Percentiles rank a stretch among this genome's conserved stretches.
These are phyloP conservation scores for Desmodesmus armatus DNA, from an alignment of 139 green algal genomes.

Conservation along the genomic window DNA sequence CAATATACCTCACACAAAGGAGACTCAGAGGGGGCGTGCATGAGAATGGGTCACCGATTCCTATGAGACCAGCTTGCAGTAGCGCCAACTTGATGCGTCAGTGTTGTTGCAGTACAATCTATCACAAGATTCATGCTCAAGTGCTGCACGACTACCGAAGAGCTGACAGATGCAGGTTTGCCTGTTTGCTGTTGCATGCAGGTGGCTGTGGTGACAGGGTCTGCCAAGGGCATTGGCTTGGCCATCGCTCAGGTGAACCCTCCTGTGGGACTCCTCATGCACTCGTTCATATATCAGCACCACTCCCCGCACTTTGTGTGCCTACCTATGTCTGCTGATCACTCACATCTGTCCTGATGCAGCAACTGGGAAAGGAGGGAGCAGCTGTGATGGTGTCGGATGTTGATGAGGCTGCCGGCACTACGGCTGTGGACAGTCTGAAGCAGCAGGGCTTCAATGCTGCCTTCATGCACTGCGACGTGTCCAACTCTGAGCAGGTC, in stretches of 20 bases:
- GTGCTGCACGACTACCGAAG: too few species aligned
- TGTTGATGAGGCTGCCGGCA: conserved; percentile 61
- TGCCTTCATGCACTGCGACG: conserved; percentile 64
- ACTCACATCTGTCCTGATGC: neutral
- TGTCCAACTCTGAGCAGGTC: conserved; percentile 71
- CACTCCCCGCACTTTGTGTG: neutral
- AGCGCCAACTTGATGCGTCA: too few species aligned
- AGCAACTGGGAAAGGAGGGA: conserved; percentile 71
- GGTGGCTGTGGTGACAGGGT: conserved; percentile 53
- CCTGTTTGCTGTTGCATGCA: neutral
- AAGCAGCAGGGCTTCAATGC: conserved; percentile 60
- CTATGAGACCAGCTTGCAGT: too few species aligned
- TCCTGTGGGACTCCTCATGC: neutral
- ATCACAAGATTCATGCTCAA: too few species aligned
- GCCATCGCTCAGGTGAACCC: conserved; percentile 68
- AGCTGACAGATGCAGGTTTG: too few species aligned
- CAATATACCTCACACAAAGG: too few species aligned
- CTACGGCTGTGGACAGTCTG: conserved; percentile 53
- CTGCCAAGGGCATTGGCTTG: conserved; percentile 80
- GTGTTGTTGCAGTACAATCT: too few species aligned
- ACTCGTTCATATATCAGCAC: neutral
- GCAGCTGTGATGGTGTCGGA: conserved; percentile 81
- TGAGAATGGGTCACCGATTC: too few species aligned
- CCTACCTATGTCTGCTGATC: too few species aligned
- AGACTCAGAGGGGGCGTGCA: too few species aligned